Conservation (phyloP, 1,284 basidiomycete species). For the Sanguinoderma infundibulare region DNA sequence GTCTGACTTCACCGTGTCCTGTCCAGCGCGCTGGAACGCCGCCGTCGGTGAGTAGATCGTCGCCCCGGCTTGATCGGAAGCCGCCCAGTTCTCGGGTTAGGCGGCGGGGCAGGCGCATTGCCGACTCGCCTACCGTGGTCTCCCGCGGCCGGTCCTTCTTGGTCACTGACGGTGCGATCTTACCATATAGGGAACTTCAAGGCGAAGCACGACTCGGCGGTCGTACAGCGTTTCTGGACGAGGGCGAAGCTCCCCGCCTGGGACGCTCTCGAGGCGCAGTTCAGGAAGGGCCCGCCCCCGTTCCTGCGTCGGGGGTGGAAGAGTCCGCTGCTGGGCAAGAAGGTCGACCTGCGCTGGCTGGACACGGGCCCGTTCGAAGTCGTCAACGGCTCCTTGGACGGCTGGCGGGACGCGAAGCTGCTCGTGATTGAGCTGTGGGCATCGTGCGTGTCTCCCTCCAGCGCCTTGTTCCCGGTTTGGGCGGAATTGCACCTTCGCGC, state of each 20-base stretch:
- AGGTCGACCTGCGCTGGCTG: constrained; percentile 36
- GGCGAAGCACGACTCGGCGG: constrained; percentile 30
- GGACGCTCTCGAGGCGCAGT: constrained; percentile 35
- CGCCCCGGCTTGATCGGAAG: constrained; percentile 7
- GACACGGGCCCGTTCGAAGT: constrained; percentile 34
- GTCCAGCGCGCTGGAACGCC: constrained; percentile 33
- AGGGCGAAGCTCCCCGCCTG: constrained; percentile 35
- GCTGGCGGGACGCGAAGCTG: constrained; percentile 34
- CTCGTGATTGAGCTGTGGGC: constrained; percentile 40
- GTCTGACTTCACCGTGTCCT: neutral
- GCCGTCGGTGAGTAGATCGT: constrained; percentile 28
- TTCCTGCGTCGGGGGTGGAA: constrained; percentile 39
- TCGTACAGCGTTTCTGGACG: constrained; percentile 32
- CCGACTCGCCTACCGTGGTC: neutral
- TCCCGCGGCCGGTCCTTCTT: neutral
- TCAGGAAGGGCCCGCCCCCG: constrained; percentile 37
- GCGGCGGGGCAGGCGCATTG: neutral
- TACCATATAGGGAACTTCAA: constrained; percentile 30
- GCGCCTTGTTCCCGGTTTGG: neutral
- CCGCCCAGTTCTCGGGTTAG: neutral
- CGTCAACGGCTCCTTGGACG: constrained; percentile 33
- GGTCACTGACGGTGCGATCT: neutral
- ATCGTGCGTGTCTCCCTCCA: constrained; percentile 30
- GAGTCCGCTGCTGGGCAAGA: constrained; percentile 35
- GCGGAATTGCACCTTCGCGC: constrained; percentile 1